phyloP scores from a whole-genome alignment of 164 flowering plant species.

The grape (Vitis vinifera) region DNA sequence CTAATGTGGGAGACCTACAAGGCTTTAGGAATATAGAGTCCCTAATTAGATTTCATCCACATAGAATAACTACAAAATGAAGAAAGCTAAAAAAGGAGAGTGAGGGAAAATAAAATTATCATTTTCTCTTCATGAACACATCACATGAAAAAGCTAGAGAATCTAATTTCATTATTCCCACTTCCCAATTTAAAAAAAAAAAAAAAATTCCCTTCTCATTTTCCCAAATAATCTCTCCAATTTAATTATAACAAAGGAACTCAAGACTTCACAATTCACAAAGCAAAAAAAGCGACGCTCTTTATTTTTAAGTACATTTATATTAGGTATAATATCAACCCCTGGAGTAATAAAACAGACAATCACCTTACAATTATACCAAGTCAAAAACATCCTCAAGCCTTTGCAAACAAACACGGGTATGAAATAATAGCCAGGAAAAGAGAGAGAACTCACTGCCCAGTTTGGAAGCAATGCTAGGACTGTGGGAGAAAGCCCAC shows the following conservation, averaged over 20 bases:
- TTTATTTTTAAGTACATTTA: neutral
- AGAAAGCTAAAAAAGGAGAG: too few relatives aligned
- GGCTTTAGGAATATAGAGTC: too few relatives aligned
- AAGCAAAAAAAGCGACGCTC: neutral
- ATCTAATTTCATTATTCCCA: too few relatives aligned
- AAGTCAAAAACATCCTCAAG: neutral
- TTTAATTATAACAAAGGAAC: neutral
- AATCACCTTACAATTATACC: neutral
- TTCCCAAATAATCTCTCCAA: neutral
- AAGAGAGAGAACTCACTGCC: constrained; percentile 57
- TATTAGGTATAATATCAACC: neutral
- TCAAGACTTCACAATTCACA: neutral
- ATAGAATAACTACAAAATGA: too few relatives aligned
- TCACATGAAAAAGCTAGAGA: too few relatives aligned
- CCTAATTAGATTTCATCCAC: too few relatives aligned
- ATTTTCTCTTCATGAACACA: too few relatives aligned
- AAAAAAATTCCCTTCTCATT: neutral
- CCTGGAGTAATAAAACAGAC: neutral
- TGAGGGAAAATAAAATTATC: too few relatives aligned
- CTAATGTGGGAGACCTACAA: too few relatives aligned
- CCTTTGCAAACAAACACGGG: neutral
- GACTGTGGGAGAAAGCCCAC: constrained; percentile 92
- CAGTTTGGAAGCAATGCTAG: constrained; percentile 94
- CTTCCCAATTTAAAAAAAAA: too few relatives aligned
- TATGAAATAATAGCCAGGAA: neutral